These are phyloP conservation scores for Camelina sativa DNA, from an alignment of 345 rosid genomes.

Conservation along the genomic window DNA sequence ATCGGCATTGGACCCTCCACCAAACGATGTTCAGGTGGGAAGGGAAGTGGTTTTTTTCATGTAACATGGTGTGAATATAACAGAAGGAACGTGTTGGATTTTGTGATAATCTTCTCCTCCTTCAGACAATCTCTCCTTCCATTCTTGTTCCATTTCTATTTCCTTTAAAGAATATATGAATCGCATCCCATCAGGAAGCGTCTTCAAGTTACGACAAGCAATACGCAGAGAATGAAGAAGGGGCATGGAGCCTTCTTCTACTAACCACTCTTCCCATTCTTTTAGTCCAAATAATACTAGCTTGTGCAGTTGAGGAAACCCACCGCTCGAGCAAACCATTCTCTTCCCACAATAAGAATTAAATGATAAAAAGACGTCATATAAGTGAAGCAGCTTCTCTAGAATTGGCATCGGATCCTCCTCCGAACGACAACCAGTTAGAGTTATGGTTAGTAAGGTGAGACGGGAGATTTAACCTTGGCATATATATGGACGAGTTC, in stretches of 20 bases:
- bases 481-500: too few species aligned
- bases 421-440: too few species aligned
- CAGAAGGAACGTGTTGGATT: slow-evolving; percentile 46
- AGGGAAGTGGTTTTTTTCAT: too few species aligned
- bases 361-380: too few species aligned
- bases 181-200: slow-evolving; percentile 35
- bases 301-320: slow-evolving; percentile 7
- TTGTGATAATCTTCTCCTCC: slow-evolving; percentile 51
- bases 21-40: too few species aligned
- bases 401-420: too few species aligned
- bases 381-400: too few species aligned
- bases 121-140: slow-evolving; percentile 30
- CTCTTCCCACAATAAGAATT: too few species aligned
- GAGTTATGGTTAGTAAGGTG: too few species aligned
- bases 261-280: slow-evolving; percentile 23
- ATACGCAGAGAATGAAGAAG: slow-evolving; percentile 31
- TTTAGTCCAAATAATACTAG: fast-evolving
- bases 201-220: neutral
- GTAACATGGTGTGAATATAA: too few species aligned
- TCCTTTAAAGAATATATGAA: slow-evolving; percentile 24
- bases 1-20: too few species aligned
- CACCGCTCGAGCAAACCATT: slow-evolving; percentile 33
- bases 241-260: slow-evolving; percentile 42
- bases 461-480: too few species aligned
- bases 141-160: slow-evolving; percentile 31